Base-by-base conservation (phyloP, 768 basidiomycete genomes). In the Rhodotorula sphaerocarpa region DNA sequence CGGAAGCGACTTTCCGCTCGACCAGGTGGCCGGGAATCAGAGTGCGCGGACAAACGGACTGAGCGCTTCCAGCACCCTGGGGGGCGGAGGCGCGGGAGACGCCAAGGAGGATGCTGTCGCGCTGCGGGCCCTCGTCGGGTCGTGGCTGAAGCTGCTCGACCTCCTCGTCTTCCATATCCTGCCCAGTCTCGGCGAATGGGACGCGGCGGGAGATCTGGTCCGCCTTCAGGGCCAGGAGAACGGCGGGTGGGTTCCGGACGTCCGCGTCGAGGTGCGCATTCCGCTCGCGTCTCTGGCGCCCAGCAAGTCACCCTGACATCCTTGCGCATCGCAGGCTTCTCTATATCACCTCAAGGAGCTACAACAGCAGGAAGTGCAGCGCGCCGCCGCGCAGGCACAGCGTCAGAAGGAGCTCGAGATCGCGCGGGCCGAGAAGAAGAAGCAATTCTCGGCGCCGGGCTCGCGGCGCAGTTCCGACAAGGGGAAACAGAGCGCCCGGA, bases 221-320 rank as follows among this genome's bases (percentile, higher is more conserved):
- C 33, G 63, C 9, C 16, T 56, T 12, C 67, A 69, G 25, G 50
- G 57, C 12, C 44, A 52, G 23, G 67, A 69, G 57, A 69, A 65
- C 21, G 67, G 67, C 3, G 63, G 67, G 0, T 69, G 59, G 59
- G 60, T 69, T 9, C 67, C 63, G 12, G 63, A 69, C 27, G 42
- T 41, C 33, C 34, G 67, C 18, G 63, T 69, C 54, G 67, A 69
- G 57, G 67, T 69, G 48, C 30, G 62, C n/a, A 27, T 6, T 28
- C 23, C 15, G 18, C 2, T 4, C 27, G 15, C 14, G 12, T 3
- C 20, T n/a, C 30, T 30, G 6, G 14, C 46, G 27, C 28, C 18
- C 46, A 1, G 5, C 10, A n/a, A n/a, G 30, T 25, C n/a, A 52
- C 3, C 23, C 46, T 33, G 50, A 57, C 47, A 15, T 7, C 14